These are phyloP conservation scores for Tolypocladium endophyticum DNA, from an alignment of 2,329 filamentous ascomycete genomes.

Conservation along the genomic window DNA sequence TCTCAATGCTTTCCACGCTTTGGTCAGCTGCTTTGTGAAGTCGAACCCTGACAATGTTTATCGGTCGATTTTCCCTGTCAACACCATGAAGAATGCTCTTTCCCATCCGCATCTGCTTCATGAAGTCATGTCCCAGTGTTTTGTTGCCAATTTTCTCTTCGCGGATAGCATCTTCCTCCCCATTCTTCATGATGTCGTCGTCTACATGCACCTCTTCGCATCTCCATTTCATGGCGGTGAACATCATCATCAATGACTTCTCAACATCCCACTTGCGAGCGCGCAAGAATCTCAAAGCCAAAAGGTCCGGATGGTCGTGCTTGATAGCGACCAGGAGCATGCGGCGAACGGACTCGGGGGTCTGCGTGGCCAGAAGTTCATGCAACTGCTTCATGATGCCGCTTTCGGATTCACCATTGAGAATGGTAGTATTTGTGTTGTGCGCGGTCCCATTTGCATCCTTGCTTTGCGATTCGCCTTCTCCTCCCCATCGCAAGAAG, in stretches of 20 bases:
- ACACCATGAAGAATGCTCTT: slow-evolving; percentile 87
- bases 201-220: slow-evolving; percentile 79
- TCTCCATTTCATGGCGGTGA: slow-evolving; percentile 91
- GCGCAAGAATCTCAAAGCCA: slow-evolving; percentile 71
- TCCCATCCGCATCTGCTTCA: slow-evolving; percentile 75
- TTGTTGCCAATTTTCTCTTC: slow-evolving; percentile 47
- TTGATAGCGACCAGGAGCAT: slow-evolving; percentile 93
- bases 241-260: slow-evolving; percentile 84
- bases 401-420: slow-evolving; percentile 72
- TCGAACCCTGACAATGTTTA: slow-evolving; percentile 75
- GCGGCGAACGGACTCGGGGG: slow-evolving; percentile 66
- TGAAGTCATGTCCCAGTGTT: slow-evolving; percentile 63
- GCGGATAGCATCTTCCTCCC: slow-evolving; percentile 57
- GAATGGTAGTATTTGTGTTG: slow-evolving; percentile 32
- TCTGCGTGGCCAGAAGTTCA: slow-evolving; percentile 64
- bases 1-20: slow-evolving; percentile 69
- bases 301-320: slow-evolving; percentile 82
- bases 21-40: slow-evolving; percentile 78
- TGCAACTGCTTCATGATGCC: slow-evolving; percentile 81
- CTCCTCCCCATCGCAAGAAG: slow-evolving; percentile 57
- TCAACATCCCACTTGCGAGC: slow-evolving; percentile 98
- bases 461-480: slow-evolving; percentile 34
- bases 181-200: slow-evolving; percentile 70
- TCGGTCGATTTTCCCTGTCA: slow-evolving; percentile 75
- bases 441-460: slow-evolving; percentile 15